A percentile compares a stretch with the other conserved stretches of the same genome.
Evolutionary conservation across 2,329 filamentous ascomycete species (phyloP).

Genomic region (Neofusicoccum ribis): DNA sequence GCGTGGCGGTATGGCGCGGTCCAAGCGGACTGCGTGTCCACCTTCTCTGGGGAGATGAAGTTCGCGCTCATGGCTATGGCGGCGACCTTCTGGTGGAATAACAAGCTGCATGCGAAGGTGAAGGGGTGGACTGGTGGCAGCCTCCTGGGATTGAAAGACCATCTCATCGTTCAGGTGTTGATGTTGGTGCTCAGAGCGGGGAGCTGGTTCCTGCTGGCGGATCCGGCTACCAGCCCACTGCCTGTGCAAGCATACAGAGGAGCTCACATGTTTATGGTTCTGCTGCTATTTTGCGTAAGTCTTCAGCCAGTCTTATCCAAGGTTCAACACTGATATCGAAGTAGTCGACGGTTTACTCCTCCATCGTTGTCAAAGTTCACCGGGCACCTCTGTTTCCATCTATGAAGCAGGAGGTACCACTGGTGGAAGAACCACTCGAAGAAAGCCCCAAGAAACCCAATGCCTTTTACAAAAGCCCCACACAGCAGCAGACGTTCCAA

Average conservation of each 20-base stretch:
- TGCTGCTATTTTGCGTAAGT: constrained; percentile 58
- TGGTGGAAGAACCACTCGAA: constrained; percentile 24
- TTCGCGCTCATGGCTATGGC: constrained; percentile 51
- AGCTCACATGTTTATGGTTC: constrained; percentile 58
- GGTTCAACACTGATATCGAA: background rate
- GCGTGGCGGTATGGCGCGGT: constrained; percentile 25
- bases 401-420: constrained; percentile 28
- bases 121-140: constrained; percentile 48
- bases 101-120: constrained; percentile 64
- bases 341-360: constrained; percentile 30
- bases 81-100: constrained; percentile 67
- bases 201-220: constrained; percentile 33
- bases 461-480: constrained; percentile 29
- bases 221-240: constrained; percentile 23
- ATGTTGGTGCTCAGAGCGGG: constrained; percentile 58
- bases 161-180: constrained; percentile 66
- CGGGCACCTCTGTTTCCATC: constrained; percentile 42
- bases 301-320: constrained; percentile 24
- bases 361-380: constrained; percentile 59
- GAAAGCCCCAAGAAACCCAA: constrained; percentile 21
- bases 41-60: constrained; percentile 24
- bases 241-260: constrained; percentile 40
- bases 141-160: constrained; percentile 61
- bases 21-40: constrained; percentile 32
- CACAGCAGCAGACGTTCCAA: constrained; percentile 28